A percentile compares a stretch with the other conserved stretches of the same genome.
Conservation (phyloP, 1,284 basidiomycete genomes). For the Trametes pubescens region DNA sequence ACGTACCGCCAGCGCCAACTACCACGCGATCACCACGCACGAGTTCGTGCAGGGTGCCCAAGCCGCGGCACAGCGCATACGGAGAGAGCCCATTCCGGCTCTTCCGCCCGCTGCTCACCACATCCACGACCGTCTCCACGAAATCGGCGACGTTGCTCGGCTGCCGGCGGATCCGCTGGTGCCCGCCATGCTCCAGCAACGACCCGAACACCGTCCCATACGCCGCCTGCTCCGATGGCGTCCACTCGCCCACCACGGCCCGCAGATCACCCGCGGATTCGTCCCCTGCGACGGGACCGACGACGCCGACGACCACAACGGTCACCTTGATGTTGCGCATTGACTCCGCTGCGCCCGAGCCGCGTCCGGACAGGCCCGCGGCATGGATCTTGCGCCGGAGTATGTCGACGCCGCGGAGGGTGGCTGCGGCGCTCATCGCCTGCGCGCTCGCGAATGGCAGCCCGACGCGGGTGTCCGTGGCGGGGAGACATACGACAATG, state of each 20-base stretch:
- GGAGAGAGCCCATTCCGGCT: conserved; percentile 48
- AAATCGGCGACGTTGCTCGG: conserved; percentile 65
- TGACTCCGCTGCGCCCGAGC: conserved; percentile 52
- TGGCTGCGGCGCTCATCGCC: conserved; percentile 77
- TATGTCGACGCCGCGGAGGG: conserved; percentile 72
- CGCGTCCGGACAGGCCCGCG: conserved; percentile 50
- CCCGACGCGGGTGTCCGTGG: conserved; percentile 72
- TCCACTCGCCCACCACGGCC: conserved; percentile 71
- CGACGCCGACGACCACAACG: conserved; percentile 70
- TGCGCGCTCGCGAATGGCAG: conserved; percentile 72
- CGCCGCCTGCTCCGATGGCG: conserved; percentile 69
- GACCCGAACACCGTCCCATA: conserved; percentile 73
- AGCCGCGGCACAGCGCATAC: conserved; percentile 49
- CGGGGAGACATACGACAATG: conserved; percentile 76
- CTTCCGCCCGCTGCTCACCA: conserved; percentile 61
- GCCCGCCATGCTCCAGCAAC: conserved; percentile 49
- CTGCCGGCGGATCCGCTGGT: conserved; percentile 52
- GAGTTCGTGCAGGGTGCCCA: conserved; percentile 58
- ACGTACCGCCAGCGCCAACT: conserved; percentile 78
- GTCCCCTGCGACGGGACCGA: conserved; percentile 44
- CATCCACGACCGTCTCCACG: conserved; percentile 61
- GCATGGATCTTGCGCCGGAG: conserved; percentile 74
- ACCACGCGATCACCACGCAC: conserved; percentile 69
- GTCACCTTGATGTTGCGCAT: conserved; percentile 71
- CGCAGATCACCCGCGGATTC: conserved; percentile 43